Conservation (phyloP, 805 yeast genomes). For the Kockiozyma suomiensis region DNA sequence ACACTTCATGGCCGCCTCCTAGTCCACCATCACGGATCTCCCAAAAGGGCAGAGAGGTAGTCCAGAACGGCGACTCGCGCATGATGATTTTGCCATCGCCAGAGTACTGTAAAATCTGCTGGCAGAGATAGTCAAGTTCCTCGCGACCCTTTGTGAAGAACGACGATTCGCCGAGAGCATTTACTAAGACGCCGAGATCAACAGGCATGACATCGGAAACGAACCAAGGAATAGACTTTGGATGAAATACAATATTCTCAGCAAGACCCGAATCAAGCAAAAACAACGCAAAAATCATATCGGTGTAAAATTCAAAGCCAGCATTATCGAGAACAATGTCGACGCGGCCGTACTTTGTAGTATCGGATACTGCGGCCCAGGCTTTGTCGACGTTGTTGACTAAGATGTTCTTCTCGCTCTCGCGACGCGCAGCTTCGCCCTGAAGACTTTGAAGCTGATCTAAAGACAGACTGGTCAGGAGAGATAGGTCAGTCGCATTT, state of each 20-base stretch:
- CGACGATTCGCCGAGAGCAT: constrained; percentile 32
- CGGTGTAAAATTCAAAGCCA: constrained; percentile 95
- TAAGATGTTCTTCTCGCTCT: constrained; percentile 33
- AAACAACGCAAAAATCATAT: constrained; percentile 65
- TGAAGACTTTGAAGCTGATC: constrained; percentile 91
- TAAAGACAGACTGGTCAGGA: constrained; percentile 76
- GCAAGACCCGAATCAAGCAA: constrained; percentile 71
- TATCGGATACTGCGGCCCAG: constrained; percentile 26
- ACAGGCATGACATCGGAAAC: constrained; percentile 91
- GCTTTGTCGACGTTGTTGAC: constrained; percentile 35
- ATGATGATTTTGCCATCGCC: constrained; percentile 53
- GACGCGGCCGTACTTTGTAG: constrained; percentile 29
- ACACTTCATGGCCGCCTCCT: constrained; percentile 61
- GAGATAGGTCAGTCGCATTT: constrained; percentile 91
- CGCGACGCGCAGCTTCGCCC: constrained; percentile 78
- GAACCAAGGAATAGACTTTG: constrained; percentile 94
- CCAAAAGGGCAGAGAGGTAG: constrained; percentile 76
- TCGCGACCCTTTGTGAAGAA: constrained; percentile 54
- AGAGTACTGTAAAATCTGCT: constrained; percentile 50
- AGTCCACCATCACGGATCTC: constrained; percentile 56
- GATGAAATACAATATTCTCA: constrained; percentile 66
- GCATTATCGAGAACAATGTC: constrained; percentile 68
- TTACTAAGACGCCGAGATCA: constrained; percentile 55
- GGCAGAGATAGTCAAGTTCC: constrained; percentile 54
- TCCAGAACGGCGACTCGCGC: constrained; percentile 81